Base-by-base conservation (phyloP, 495 filamentous ascomycete genomes). In the Neurospora intermedia region DNA sequence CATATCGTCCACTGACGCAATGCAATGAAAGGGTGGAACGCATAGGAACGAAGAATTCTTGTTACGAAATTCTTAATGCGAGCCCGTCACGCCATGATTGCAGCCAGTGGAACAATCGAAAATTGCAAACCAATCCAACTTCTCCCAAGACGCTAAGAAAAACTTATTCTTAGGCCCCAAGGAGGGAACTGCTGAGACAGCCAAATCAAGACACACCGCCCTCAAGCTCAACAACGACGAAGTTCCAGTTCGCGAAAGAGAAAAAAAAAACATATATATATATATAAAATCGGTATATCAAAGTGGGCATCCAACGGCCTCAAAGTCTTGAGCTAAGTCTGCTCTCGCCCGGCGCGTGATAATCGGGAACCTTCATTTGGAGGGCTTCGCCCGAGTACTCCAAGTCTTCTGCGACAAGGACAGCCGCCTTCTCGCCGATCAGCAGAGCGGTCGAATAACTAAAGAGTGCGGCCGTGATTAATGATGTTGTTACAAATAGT, bases 351-450 rank as follows among this genome's bases (percentile, higher is more conserved):
- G 88, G 88, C 1, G 88, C 88, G 74, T 90, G 81, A 75, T 91
- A 90, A 10, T 81, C 86, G 4, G 85, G 85, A 8, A 94, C 90
- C 78, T 89, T 89, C 92, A 96, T 95, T 72, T 92, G 87, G 72
- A 96, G 83, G 54, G 88, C 91, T 59, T 85, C 84, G 20, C 92
- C 92, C 35, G 87, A 89, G 80, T 94, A 94, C 5, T 92, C 92
- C 27, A 94, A 83, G 75, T 94, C 90, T 80, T 93, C 91, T 4
- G 88, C 91, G n/a, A 88, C 83, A 2, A 94, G 84, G 73, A 91
- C 81, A 0, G 91, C 91, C 31, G 87, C 89, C 82, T 96, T 96
- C 84, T 96, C 92, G n/a, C 92, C 93, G 71, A 96, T 94, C 8
- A 93, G 83, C 13, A 94, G 86, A 35, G 92, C 92, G 16, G 91